phyloP scores from a whole-genome alignment of 345 rosid genomes.

The Lumnitzera racemosa region DNA sequence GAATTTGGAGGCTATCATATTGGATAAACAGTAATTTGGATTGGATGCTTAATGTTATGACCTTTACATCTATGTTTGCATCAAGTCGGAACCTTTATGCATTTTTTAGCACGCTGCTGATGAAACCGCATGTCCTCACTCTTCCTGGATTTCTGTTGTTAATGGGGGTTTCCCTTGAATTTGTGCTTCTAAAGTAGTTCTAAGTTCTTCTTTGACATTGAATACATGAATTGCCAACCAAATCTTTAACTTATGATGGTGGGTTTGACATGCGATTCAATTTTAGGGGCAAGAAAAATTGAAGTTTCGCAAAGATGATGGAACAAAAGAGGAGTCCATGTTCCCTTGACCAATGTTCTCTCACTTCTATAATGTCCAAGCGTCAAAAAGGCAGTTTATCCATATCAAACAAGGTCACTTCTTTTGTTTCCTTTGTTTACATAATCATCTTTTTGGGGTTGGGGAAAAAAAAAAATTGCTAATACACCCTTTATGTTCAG shows the following conservation, averaged over 20 bases:
- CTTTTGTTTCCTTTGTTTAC: not conserved
- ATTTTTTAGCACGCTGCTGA: too few relatives aligned
- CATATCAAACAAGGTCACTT: constrained; percentile 62
- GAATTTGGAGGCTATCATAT: too few relatives aligned
- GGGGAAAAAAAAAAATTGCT: not conserved
- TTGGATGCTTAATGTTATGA: too few relatives aligned
- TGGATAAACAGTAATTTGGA: too few relatives aligned
- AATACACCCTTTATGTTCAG: not conserved
- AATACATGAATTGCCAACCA: too few relatives aligned
- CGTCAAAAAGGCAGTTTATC: constrained; percentile 71
- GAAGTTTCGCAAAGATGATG: constrained; percentile 49
- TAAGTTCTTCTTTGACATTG: not conserved
- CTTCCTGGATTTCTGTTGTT: not conserved
- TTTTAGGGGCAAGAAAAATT: constrained; percentile 29
- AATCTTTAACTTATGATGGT: not conserved
- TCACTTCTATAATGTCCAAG: constrained; percentile 52
- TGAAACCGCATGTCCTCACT: not conserved
- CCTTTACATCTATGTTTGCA: too few relatives aligned
- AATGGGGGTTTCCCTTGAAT: too few relatives aligned
- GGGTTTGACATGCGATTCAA: constrained; percentile 8
- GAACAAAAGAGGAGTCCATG: constrained; percentile 72
- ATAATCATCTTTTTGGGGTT: not conserved
- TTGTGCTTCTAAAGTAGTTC: not conserved
- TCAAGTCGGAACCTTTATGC: too few relatives aligned
- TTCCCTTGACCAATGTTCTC: constrained; percentile 48